phyloP scores from a whole-genome alignment of 2,329 filamentous ascomycete genomes.

The Penicillium sp. region DNA sequence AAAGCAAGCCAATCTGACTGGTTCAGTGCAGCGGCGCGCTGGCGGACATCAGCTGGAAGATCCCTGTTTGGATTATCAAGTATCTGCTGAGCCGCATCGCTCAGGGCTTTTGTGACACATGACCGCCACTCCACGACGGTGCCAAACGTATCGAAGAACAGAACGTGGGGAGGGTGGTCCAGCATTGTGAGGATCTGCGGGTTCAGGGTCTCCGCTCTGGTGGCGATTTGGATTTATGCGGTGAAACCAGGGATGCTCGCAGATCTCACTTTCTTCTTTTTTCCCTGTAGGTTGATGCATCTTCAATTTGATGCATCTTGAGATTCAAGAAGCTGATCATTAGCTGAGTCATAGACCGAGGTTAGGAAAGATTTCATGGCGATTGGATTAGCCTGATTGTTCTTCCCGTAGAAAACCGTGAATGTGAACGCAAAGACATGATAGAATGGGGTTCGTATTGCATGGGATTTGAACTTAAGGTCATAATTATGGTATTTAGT shows the following conservation, averaged over 20 bases:
- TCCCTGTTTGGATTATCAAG: constrained; percentile 49
- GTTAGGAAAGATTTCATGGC: not conserved
- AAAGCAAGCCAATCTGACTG: constrained; percentile 62
- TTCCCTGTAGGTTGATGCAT: not conserved
- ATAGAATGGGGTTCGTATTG: too few relatives aligned
- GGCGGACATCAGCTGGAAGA: constrained; percentile 49
- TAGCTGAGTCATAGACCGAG: constrained; percentile 6
- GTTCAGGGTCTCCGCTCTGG: not conserved
- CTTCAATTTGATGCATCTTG: not conserved
- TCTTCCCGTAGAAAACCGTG: constrained; percentile 8
- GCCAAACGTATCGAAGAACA: constrained; percentile 40
- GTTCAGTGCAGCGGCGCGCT: constrained; percentile 53
- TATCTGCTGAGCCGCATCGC: constrained; percentile 48
- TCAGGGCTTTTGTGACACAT: constrained; percentile 62
- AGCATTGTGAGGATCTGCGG: constrained; percentile 20
- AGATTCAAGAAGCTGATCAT: not conserved
- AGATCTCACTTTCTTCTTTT: too few relatives aligned
- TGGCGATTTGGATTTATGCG: not conserved
- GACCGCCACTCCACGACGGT: constrained; percentile 78
- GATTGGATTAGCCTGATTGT: constrained; percentile 14
- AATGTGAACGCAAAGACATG: not conserved
- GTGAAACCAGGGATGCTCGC: not conserved
- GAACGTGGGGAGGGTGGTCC: constrained; percentile 19
- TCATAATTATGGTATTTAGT: not conserved
- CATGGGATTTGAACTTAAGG: not conserved